Base-by-base conservation (phyloP, 23 red algal genomes). In the Agarophyton chilense region DNA sequence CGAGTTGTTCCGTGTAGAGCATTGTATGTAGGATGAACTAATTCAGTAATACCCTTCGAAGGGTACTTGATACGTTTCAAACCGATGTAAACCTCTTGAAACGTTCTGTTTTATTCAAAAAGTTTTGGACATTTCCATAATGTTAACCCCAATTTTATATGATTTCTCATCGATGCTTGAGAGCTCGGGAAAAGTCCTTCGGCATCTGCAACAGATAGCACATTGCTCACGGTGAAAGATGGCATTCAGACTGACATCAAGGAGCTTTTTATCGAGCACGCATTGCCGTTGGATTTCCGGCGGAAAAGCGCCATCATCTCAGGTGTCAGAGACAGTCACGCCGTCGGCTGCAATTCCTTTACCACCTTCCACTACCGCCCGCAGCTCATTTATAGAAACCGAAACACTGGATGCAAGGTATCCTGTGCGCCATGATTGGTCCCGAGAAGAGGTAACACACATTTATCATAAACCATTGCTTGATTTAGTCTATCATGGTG, bases 341-440 rank as follows among this genome's bases (percentile, higher is more conserved):
- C 25, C 80, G 17, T 84, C 80, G 6, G 55, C 58, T 4, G 5
- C 80, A 0, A 45, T 66, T 22, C 61, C 80, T 1, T 41, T 84
- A 12, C 80, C 80, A 70, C 19, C 17, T 12, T 2, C n/a, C 39
- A 45, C 25, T 16, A n/a, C 43, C 33, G 7, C 21, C 6, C 17
- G 38, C 50, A 36, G 35, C 26, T 52, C 43, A 4, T 36, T 32
- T 1, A 31, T 10, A 40, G 49, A 40, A 42, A 16, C 3, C 0
- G 26, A 80, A 35, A 34, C 5, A n/a, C 24, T 53, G 5, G 60
- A 73, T 75, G 42, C 72, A 39, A 34, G 60, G 25, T 90, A 89
- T 68, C 95, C 93, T 16, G 51, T 95, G 51, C 93, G 97, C 34
- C 51, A 82, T 45, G 93, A 99, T 84, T 99, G 97, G 97, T 92